A percentile compares a stretch with the other conserved stretches of the same genome.
These are phyloP conservation scores for Rubroboletus pulcherrimus DNA, from an alignment of 768 basidiomycete species.

Conservation along the genomic window DNA sequence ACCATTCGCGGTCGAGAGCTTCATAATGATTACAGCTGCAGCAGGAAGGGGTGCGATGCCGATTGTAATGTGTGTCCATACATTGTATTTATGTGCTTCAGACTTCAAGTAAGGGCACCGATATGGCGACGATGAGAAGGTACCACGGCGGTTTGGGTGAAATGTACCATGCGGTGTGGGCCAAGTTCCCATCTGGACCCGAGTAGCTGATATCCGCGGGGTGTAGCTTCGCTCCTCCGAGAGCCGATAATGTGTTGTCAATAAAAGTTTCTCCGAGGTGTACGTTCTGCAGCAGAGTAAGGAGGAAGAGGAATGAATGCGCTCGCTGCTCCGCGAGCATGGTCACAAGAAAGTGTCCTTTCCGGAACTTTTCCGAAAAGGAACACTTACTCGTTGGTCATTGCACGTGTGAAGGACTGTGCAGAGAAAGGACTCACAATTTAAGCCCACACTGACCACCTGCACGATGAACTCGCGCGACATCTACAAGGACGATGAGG, in stretches of 20 bases:
- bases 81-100: conserved; percentile 15
- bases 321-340: background rate
- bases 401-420: background rate
- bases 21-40: conserved; percentile 14
- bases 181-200: background rate
- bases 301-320: background rate
- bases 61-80: background rate
- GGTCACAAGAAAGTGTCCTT: background rate
- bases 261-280: background rate
- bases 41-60: background rate
- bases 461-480: background rate
- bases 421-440: background rate
- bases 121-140: background rate
- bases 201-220: background rate
- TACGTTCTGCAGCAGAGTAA: background rate
- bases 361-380: background rate
- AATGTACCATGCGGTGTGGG: conserved; percentile 5
- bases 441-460: background rate
- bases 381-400: background rate
- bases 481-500: background rate
- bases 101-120: background rate
- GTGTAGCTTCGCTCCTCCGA: background rate
- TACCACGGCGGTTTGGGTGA: background rate
- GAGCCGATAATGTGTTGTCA: background rate
- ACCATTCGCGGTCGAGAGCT: background rate